These are phyloP conservation scores for Coniferiporia weirii DNA, from an alignment of 1,284 basidiomycete genomes.

Conservation along the genomic window DNA sequence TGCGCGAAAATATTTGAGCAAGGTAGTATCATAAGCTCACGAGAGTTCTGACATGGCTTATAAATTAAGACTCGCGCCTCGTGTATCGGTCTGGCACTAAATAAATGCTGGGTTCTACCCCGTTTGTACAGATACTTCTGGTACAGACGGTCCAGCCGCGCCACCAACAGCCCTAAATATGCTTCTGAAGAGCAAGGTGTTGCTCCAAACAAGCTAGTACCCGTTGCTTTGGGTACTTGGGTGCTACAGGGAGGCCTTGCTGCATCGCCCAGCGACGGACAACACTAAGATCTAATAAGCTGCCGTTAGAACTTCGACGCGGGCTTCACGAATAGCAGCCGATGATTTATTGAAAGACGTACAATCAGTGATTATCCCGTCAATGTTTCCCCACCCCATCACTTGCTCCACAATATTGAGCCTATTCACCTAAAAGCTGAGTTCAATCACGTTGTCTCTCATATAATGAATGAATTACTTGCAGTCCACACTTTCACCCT, in stretches of 20 bases:
- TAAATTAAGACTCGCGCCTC: too few relatives aligned
- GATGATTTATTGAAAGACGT: conserved; percentile 17
- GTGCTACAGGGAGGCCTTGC: conserved; percentile 43
- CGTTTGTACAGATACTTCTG: too few relatives aligned
- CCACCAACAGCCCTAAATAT: not conserved
- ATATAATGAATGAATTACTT: conserved; percentile 25
- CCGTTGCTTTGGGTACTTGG: conserved; percentile 48
- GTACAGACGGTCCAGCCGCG: too few relatives aligned
- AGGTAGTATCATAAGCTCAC: too few relatives aligned
- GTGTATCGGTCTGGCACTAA: too few relatives aligned
- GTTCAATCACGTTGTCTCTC: not conserved
- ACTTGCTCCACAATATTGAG: conserved; percentile 58
- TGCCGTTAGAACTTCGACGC: not conserved
- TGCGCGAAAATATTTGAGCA: too few relatives aligned
- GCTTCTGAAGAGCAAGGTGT: conserved; percentile 28
- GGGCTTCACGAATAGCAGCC: too few relatives aligned
- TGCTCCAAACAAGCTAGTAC: conserved; percentile 53
- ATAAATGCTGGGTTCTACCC: too few relatives aligned
- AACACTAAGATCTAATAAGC: conserved; percentile 41
- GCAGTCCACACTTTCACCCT: conserved; percentile 72
- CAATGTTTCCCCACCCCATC: conserved; percentile 47
- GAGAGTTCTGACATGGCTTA: too few relatives aligned
- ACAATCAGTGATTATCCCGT: conserved; percentile 72
- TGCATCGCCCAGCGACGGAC: conserved; percentile 50
- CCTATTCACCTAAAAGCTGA: conserved; percentile 43